phyloP scores from a whole-genome alignment of 2,329 filamentous ascomycete genomes.

The Epichloe festucae region DNA sequence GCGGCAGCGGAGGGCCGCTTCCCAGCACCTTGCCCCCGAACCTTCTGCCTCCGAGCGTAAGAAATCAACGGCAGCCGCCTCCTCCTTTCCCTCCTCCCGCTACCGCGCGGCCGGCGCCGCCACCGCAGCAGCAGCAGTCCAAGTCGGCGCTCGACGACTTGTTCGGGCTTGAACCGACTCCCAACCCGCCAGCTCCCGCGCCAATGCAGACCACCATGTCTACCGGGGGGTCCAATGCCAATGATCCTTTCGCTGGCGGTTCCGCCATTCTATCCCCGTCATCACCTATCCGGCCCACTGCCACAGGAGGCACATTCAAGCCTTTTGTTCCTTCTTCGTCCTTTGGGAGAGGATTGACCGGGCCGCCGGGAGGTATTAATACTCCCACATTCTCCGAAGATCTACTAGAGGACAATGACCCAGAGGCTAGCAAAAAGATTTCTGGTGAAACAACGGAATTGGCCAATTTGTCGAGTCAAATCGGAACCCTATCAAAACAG shows the following conservation, averaged over 20 bases:
- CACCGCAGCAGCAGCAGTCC: conserved; percentile 32
- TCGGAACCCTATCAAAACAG: conserved; percentile 79
- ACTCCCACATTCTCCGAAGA: conserved; percentile 50
- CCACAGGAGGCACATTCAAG: conserved; percentile 53
- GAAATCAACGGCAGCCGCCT: conserved; percentile 32
- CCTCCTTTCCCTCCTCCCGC: conserved; percentile 26
- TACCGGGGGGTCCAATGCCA: conserved; percentile 62
- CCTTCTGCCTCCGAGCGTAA: conserved; percentile 77
- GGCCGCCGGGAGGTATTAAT: conserved; percentile 57
- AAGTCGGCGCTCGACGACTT: conserved; percentile 87
- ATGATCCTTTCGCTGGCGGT: conserved; percentile 49
- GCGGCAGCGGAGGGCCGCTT: conserved; percentile 47
- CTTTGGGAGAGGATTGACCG: conserved; percentile 72
- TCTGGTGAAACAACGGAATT: conserved; percentile 84
- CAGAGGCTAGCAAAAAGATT: conserved; percentile 75
- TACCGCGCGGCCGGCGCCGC: conserved; percentile 35
- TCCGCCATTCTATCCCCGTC: conserved; percentile 33
- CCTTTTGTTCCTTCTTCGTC: conserved; percentile 86
- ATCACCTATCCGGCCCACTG: conserved; percentile 39
- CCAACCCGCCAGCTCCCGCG: conserved; percentile 35
- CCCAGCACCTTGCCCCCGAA: conserved; percentile 69
- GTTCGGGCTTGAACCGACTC: conserved; percentile 66
- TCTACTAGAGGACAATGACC: conserved; percentile 79
- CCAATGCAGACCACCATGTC: conserved; percentile 50
- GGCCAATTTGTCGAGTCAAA: conserved; percentile 91